Percentiles rank a stretch among this genome's conserved stretches.
Conservation (phyloP, 345 rosid genomes). For the Combretum micranthum region DNA sequence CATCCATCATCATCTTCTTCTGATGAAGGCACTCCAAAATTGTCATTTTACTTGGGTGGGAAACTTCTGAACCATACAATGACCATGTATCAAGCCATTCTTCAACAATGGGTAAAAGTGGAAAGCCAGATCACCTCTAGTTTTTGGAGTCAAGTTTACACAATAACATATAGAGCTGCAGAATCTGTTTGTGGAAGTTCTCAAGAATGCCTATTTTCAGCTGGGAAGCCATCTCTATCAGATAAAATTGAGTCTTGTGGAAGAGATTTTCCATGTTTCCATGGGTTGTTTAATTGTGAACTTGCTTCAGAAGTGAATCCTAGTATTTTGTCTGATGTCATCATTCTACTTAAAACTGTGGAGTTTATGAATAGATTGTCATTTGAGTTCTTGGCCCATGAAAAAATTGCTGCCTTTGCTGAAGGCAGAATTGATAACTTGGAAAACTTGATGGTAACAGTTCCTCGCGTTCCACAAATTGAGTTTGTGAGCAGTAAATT, state of each 20-base stretch:
- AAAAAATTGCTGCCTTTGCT: conserved; percentile 52
- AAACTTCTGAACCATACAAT: conserved; percentile 41
- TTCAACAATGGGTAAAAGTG: conserved; percentile 55
- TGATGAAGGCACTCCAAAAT: conserved; percentile 30
- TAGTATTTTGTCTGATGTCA: conserved; percentile 49
- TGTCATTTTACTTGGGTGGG: conserved; percentile 65
- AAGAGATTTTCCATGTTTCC: conserved; percentile 34
- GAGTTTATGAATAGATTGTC: conserved; percentile 61
- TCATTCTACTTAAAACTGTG: conserved; percentile 70
- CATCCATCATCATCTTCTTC: conserved; percentile 27
- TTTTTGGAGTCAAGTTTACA: conserved; percentile 56
- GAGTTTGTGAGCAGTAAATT: conserved; percentile 75
- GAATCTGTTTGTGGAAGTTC: conserved; percentile 21
- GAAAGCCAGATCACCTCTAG: conserved; percentile 39
- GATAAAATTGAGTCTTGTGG: conserved; percentile 17
- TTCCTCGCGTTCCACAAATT: conserved; percentile 44
- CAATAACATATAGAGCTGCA: conserved; percentile 49
- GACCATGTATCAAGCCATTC: conserved; percentile 75
- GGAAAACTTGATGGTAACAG: conserved; percentile 49
- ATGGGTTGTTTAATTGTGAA: conserved; percentile 42
- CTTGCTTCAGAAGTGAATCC: conserved; percentile 50
- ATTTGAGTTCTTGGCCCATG: conserved; percentile 60
- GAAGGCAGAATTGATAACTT: conserved; percentile 54
- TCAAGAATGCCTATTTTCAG: conserved; percentile 15
- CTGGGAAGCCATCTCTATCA: conserved; percentile 11